Percentiles rank a stretch among this genome's conserved stretches.
Evolutionary conservation across 2,329 filamentous ascomycete genomes (phyloP).

Genomic region (Sporothrix schenckii): DNA sequence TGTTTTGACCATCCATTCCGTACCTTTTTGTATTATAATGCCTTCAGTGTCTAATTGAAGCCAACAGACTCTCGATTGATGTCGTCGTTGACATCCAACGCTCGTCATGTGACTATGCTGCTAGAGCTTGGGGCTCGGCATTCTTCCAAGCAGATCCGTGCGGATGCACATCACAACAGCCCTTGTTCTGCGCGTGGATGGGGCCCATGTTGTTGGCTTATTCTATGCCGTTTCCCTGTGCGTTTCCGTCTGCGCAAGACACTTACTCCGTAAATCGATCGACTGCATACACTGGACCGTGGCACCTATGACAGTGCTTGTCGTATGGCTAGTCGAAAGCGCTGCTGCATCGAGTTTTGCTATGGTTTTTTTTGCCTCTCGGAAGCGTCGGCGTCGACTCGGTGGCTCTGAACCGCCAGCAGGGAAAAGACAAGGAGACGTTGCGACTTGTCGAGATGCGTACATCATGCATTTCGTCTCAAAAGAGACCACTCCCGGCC

Average conservation of each 20-base stretch:
- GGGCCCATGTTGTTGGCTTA: neutral
- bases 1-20: too few relatives aligned
- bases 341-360: neutral
- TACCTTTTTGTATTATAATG: too few relatives aligned
- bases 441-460: neutral
- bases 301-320: neutral
- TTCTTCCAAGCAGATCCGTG: slow-evolving; percentile 4
- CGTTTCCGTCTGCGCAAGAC: neutral
- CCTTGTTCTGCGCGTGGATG: neutral
- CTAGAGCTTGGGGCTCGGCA: neutral
- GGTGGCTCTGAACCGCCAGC: neutral
- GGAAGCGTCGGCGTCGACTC: neutral
- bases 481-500: neutral
- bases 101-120: slow-evolving; percentile 11
- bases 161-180: neutral
- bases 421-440: neutral
- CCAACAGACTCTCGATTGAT: neutral
- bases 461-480: slow-evolving; percentile 1
- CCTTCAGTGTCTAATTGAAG: too few relatives aligned
- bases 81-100: neutral
- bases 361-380: neutral
- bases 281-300: neutral
- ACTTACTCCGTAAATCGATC: neutral
- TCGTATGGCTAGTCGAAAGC: neutral
- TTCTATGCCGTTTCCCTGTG: neutral